Conservation (phyloP, 2,329 filamentous ascomycete genomes). For the Nothophoma quercina region DNA sequence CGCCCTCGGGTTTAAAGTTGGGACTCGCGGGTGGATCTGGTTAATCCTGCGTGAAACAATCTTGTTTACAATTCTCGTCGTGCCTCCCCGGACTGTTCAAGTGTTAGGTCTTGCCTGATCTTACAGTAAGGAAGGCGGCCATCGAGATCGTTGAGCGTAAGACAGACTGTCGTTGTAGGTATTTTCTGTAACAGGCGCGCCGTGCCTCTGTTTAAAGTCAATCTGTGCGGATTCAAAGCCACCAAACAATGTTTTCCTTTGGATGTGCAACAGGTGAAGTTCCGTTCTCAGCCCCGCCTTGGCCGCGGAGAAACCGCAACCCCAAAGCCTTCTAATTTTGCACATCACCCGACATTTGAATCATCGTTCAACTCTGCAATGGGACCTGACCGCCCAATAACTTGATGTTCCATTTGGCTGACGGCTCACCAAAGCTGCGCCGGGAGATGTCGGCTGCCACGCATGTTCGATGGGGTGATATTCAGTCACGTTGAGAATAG, state of each 20-base stretch:
- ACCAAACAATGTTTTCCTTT: no score
- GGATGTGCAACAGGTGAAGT: no score
- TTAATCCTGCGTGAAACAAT: no score
- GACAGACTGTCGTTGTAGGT: no score
- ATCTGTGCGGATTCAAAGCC: no score
- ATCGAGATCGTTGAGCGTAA: no score
- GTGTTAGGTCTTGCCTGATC: no score
- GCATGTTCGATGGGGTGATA: constrained; percentile 5
- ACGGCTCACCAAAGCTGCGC: background rate
- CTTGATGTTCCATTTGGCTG: background rate
- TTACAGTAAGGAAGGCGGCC: no score
- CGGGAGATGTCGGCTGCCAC: constrained; percentile 14
- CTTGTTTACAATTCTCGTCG: no score
- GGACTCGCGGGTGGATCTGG: background rate
- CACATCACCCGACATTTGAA: constrained; percentile 12
- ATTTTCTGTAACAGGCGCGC: no score
- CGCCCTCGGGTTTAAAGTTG: background rate
- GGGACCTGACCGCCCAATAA: background rate
- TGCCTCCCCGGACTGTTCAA: no score
- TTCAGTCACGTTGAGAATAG: constrained; percentile 12
- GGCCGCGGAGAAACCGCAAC: constrained; percentile 8
- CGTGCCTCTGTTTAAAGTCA: no score
- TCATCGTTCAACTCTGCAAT: background rate
- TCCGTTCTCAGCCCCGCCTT: constrained; percentile 2
- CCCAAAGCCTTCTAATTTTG: constrained; percentile 1